These are phyloP conservation scores for Penicillium sp. DNA, from an alignment of 2,329 filamentous ascomycete genomes.

Conservation along the genomic window DNA sequence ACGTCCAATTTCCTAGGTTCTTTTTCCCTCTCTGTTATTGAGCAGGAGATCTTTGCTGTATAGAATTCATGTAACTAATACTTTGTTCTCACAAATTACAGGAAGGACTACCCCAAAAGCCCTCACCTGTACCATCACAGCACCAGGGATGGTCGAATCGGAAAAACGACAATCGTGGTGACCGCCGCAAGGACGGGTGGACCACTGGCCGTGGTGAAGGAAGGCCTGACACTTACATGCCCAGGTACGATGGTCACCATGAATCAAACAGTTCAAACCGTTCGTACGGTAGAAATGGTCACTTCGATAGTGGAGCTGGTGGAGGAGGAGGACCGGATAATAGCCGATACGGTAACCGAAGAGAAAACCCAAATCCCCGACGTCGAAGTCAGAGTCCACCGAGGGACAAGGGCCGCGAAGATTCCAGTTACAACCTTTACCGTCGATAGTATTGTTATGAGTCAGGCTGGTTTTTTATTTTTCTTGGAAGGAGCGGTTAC, in stretches of 20 bases:
- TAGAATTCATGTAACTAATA: neutral
- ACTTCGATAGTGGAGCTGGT: constrained; percentile 1
- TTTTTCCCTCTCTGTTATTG: neutral
- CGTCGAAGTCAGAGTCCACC: constrained; percentile 34
- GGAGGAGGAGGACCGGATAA: constrained; percentile 13
- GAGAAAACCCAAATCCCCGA: constrained; percentile 27
- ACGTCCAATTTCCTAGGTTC: constrained; percentile 21
- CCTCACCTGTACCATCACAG: constrained; percentile 26
- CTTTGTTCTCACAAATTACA: constrained; percentile 9
- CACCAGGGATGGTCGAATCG: constrained; percentile 26
- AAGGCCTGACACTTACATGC: constrained; percentile 35
- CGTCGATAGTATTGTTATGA: constrained; percentile 18
- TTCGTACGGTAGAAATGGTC: neutral
- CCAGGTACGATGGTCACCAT: constrained; percentile 26
- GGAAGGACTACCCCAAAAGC: constrained; percentile 35
- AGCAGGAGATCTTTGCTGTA: too few species aligned
- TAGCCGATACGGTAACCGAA: constrained; percentile 17
- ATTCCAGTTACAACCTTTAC: constrained; percentile 20
- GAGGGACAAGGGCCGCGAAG: constrained; percentile 24
- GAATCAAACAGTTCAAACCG: constrained; percentile 2
- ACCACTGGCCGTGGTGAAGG: constrained; percentile 21
- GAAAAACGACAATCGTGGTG: constrained; percentile 24
- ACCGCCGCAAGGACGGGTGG: constrained; percentile 29
- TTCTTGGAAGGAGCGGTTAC: neutral
- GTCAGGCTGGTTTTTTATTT: neutral